Base-by-base conservation (phyloP, 352 stramenopile genomes). In the Pythium insidiosum region DNA sequence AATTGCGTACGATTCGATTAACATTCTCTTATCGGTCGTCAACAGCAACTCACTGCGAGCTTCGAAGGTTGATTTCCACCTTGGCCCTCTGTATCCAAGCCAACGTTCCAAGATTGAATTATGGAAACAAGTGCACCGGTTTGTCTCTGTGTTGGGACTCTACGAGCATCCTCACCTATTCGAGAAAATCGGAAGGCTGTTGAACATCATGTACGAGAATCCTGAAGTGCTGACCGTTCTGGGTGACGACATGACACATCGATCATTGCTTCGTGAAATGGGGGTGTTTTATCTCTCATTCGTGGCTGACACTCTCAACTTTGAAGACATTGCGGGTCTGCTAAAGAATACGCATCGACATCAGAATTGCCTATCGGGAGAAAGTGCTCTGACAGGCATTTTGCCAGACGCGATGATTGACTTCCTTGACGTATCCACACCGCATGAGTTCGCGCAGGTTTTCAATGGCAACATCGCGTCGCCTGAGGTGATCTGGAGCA, bases 401-500 rank as follows among this genome's bases (percentile, higher is more conserved):
- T 61, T 98, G 2, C 94, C 95, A 0, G 70, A 93, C 28, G 84
- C 84, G 13, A 76, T 98, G 70, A 85, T 98, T 15, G 79, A 68
- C 16, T 68, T 94, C 18, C 68, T 98, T 0, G 70, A 91, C 2
- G 82, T 62, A n/a, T 71, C 86, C 25, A 84, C 74, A 5, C 54
- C 75, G 0, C 63, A 86, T 29, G 69, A 74, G 29, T 98, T 98
- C 53, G 72, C 79, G 1, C 72, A 95, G 20, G 60, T 96, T 6
- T 97, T 97, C 43, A 83, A 66, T 23, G 76, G 85, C 15, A 69
- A 91, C 24, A 70, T 82, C 16, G 61, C 84, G 38, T 97, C 89
- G 1, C 88, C 94, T 16, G 71, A 94, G 34, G 90, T 98, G 4
- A 93, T 98, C 56, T 98, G 95, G 95, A 96, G 69, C 49, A 50